Evolutionary conservation across 192 early-diverging fungal species (phyloP), one percentile per base, ranked within the genome.

Genomic region (Umbelopsis sp.): DNA sequence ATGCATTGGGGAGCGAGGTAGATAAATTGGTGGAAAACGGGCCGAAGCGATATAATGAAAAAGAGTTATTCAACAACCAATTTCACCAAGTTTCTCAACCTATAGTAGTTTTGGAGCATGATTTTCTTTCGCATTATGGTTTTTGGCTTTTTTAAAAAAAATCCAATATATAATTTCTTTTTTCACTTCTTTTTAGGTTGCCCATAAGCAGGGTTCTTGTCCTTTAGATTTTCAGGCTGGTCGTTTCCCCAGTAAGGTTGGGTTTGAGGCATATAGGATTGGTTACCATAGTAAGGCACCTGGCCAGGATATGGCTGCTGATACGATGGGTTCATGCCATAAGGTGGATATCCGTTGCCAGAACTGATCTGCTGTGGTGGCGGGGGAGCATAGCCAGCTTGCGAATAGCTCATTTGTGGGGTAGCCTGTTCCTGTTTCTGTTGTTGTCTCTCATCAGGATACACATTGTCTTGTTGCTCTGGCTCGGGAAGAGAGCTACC

Each of bases 181-280:
- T 58, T 33, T 35, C 33, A 35, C 55, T 61, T 61, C 33, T 61
- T 61, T 11, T 61, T 61, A 12, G 55, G 25, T 35, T 61, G 55
- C 33, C 55, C 55, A 61, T 61, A 61, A 16, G 55, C 55, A 61
- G 55, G 55, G 33, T 61, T 61, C 55, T 61, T 61, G 25, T 61
- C 55, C 30, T 61, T 61, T 25, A 61, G 55, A 35, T 61, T 61
- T 35, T 61, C 55, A 35, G 55, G 55, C 55, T 61, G 55, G 18
- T 61, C 55, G 6, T 25, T 30, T 35, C 53, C 53, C 55, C 55
- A 61, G 55, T 61, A 61, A 13, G 55, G 23, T 61, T 61, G 55
- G 16, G 55, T 25, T 61, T 61, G 55, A 35, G 55, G 55, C 55
- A 61, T 61, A 30, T 61, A 61, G 25, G 27, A 30, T 33, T 61